Percentiles rank a stretch among this genome's conserved stretches.
Evolutionary conservation across 345 rosid genomes (phyloP).

Genomic region (Gossypium australe): DNA sequence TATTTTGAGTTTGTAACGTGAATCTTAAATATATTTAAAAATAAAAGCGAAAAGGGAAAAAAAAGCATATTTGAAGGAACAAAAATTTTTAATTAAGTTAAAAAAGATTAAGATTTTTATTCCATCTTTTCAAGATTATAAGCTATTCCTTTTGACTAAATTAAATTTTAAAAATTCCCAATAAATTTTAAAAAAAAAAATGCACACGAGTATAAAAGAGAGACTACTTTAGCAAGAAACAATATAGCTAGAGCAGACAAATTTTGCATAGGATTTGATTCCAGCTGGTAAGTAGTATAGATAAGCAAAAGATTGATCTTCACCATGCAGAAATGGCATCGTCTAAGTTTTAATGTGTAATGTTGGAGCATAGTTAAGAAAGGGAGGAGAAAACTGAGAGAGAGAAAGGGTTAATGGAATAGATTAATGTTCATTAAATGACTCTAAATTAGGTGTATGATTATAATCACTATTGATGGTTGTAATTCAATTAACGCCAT

Average conservation of each 20-base stretch:
- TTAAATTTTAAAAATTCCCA: neutral
- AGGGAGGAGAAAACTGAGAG: neutral
- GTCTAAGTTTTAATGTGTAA: too few relatives aligned
- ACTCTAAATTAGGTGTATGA: neutral
- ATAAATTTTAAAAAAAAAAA: neutral
- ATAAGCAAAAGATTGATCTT: too few relatives aligned
- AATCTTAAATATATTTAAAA: too few relatives aligned
- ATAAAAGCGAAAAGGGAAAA: neutral
- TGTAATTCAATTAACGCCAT: neutral
- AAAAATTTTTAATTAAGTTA: conserved; percentile 7
- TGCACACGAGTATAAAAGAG: neutral
- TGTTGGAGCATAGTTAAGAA: neutral
- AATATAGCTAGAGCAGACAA: too few relatives aligned
- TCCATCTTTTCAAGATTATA: conserved; percentile 26
- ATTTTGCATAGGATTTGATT: neutral
- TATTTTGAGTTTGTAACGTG: too few relatives aligned
- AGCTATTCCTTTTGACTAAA: conserved; percentile 36
- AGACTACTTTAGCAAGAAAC: neutral
- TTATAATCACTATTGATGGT: neutral
- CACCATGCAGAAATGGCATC: too few relatives aligned
- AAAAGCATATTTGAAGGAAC: conserved; percentile 4
- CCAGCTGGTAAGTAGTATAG: neutral
- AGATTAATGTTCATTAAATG: neutral
- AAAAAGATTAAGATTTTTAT: conserved; percentile 21
- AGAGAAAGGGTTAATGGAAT: neutral